A percentile compares a stretch with the other conserved stretches of the same genome.
phyloP scores from a whole-genome alignment of 495 filamentous ascomycete genomes.

The Trichoderma virens region DNA sequence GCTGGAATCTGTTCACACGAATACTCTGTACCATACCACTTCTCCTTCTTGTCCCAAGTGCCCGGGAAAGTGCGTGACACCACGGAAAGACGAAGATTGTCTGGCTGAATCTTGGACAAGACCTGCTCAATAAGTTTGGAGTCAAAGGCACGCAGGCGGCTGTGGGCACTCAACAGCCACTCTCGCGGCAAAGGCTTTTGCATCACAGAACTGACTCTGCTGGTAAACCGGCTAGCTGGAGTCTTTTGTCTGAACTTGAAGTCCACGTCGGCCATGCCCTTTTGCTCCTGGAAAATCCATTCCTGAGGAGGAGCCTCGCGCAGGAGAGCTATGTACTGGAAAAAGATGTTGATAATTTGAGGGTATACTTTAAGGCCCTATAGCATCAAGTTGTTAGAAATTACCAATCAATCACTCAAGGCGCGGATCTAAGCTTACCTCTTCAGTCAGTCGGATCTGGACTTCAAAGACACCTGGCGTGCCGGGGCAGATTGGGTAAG shows the following conservation, averaged over 20 bases:
- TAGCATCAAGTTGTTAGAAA: slow-evolving; percentile 12
- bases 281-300: slow-evolving; percentile 91
- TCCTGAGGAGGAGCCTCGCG: slow-evolving; percentile 71
- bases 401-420: background rate
- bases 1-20: slow-evolving; percentile 71
- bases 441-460: slow-evolving; percentile 74
- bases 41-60: slow-evolving; percentile 80
- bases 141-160: slow-evolving; percentile 67
- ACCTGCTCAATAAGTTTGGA: slow-evolving; percentile 66
- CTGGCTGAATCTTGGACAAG: slow-evolving; percentile 65
- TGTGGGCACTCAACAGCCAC: slow-evolving; percentile 71
- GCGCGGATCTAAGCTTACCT: slow-evolving; percentile 36
- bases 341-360: slow-evolving; percentile 79
- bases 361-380: slow-evolving; percentile 65
- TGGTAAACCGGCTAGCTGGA: slow-evolving; percentile 80
- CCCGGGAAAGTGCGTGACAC: slow-evolving; percentile 77
- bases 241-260: slow-evolving; percentile 94
- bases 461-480: slow-evolving; percentile 72
- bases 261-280: slow-evolving; percentile 80
- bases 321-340: slow-evolving; percentile 90
- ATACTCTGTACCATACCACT: slow-evolving; percentile 98
- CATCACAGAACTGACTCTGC: slow-evolving; percentile 73
- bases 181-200: slow-evolving; percentile 81
- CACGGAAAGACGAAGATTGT: slow-evolving; percentile 81
- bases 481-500: slow-evolving; percentile 69